Evolutionary conservation across 768 basidiomycete genomes (phyloP), one percentile per base, ranked within the genome.

Genomic region (Pleurotus salmoneostramineus): DNA sequence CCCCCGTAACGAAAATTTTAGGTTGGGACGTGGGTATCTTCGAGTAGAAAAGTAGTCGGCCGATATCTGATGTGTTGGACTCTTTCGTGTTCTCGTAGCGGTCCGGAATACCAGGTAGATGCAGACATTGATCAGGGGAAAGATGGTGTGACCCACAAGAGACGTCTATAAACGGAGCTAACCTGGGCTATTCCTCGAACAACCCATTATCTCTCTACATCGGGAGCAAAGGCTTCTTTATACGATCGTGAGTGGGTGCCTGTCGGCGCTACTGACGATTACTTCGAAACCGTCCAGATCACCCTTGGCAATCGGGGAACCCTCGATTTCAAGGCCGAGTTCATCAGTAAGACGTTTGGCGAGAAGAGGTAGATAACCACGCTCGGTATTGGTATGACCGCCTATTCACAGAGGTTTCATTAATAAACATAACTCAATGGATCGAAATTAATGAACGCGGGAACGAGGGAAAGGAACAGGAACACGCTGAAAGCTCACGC

Each of bases 341-440:
- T 87, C 82, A 49, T 66, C 62, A 59, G 70, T 67, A 60, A 98
- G 76, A 71, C 84, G 87, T 10, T 75, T 71, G 40, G 87, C 86
- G 34, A 98, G 81, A 21, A 83, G 74, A 14, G 87, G 83, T 56
- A 98, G 87, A 73, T 93, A 98, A 0, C 93, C 93, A 34, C 95
- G 89, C 74, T 98, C 96, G 45, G 95, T 95, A 72, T 95, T 95
- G 12, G 93, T 90, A 72, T 98, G 96, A 14, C 92, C 92, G 68
- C 89, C 91, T 92, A 62, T 40, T 40, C 37, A 3, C 21, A 27
- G 21, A 27, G 21, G 21, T 8, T 40, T 10, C 37, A 8, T n/a
- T 40, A 40, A n/a, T 40, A 8, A 40, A 40, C 37, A 40, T n/a
- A 40, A 10, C 37, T 10, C n/a, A 40, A n/a, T 8, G n/a, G 37